Evolutionary conservation across 768 basidiomycete genomes (phyloP).

Genomic region (Pisolithus marmoratus): DNA sequence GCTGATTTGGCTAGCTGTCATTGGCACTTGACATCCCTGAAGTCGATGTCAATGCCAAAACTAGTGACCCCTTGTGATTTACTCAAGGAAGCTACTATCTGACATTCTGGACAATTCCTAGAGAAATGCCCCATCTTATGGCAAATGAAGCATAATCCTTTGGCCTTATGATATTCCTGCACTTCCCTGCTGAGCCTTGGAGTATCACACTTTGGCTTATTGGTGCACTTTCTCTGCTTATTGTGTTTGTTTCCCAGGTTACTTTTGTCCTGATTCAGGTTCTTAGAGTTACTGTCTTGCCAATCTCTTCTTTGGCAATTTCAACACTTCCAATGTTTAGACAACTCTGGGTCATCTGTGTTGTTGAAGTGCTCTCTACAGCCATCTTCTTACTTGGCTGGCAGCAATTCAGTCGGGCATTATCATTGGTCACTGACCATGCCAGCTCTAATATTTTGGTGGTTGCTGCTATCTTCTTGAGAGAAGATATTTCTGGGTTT

Average conservation of each 20-base stretch:
- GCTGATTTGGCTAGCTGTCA: not conserved
- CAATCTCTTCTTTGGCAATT: too few species aligned
- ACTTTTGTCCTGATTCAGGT: too few species aligned
- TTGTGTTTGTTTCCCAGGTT: too few species aligned
- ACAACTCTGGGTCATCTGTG: too few species aligned
- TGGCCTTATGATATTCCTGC: not conserved
- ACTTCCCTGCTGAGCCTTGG: not conserved
- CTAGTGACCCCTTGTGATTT: not conserved
- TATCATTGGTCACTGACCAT: not conserved
- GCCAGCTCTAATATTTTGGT: slow-evolving; percentile 32
- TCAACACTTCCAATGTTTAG: too few species aligned
- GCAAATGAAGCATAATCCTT: not conserved
- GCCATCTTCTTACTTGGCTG: too few species aligned
- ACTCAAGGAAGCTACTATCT: not conserved
- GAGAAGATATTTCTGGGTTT: slow-evolving; percentile 18
- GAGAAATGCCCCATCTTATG: not conserved
- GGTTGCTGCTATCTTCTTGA: slow-evolving; percentile 19
- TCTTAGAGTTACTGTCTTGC: too few species aligned
- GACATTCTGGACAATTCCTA: not conserved
- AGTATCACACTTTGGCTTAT: too few species aligned
- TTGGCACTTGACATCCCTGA: not conserved
- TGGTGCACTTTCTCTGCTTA: too few species aligned
- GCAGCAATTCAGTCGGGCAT: too few species aligned
- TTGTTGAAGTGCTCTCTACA: too few species aligned
- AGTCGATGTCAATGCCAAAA: not conserved